Evolutionary conservation across 192 early-diverging fungal species (phyloP), one percentile per base, ranked within the genome.

Genomic region (Phlyctochytrium planicorne): DNA sequence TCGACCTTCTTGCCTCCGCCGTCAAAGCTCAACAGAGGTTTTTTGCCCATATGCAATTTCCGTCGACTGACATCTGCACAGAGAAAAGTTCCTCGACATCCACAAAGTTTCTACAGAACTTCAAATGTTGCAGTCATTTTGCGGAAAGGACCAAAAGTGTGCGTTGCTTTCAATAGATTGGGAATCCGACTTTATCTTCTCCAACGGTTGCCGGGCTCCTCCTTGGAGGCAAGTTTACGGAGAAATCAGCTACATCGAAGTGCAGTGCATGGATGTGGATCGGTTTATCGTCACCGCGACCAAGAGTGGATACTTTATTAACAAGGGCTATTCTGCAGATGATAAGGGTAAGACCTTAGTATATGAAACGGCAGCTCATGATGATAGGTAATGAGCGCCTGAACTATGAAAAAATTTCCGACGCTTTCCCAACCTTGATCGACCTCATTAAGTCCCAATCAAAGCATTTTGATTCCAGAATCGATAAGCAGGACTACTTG

Each of bases 221-320:
- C 85, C 85, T 17, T 88, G 86, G 86, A 67, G 86, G 56, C 85
- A 87, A 62, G 77, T 87, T 10, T 78, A 80, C 62, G 80, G 82
- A 20, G 86, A 88, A 65, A 63, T 88, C 10, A 61, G 81, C 35
- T 88, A 88, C 65, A 63, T 88, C 34, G 71, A 82, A 29, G 73
- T 81, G 1, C 56, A 73, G 47, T 72, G 75, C 12, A 60, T 71
- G 40, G 86, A 88, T 59, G 52, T 34, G 16, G 85, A 85, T 30
- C 62, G 61, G 30, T 67, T 88, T 4, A 72, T 88, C 40, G 72
- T 87, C 24, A 87, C 85, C 0, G 84, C 79, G 2, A 77, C 64
- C 34, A 84, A 82, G 60, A 73, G 75, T 33, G 86, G 86, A 12
- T 88, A 80, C 66, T 88, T 87, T 57, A 65, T 84, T 20, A 88